phyloP scores from a whole-genome alignment of 202 grass and related monocot species.

The Schoenoplectus tabernaemontani region DNA sequence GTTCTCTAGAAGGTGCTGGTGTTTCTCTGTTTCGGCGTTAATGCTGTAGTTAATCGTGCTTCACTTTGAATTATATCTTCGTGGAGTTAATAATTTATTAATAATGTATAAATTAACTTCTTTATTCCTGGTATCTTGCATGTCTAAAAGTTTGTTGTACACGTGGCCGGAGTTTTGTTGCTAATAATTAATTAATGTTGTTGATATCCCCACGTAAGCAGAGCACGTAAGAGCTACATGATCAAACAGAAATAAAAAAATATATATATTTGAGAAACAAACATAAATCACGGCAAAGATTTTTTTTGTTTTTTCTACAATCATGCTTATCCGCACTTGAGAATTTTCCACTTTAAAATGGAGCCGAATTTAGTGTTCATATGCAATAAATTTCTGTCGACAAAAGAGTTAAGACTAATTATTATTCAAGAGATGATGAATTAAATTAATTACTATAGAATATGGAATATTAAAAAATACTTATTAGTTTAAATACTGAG shows the following conservation, averaged over 20 bases:
- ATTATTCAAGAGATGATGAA: too few relatives aligned
- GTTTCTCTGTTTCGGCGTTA: slow-evolving; percentile 6
- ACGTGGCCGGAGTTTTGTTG: neutral
- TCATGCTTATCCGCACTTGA: too few relatives aligned
- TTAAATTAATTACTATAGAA: too few relatives aligned
- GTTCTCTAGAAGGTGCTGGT: slow-evolving; percentile 1
- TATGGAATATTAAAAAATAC: too few relatives aligned
- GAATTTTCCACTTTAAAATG: too few relatives aligned
- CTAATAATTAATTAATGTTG: neutral
- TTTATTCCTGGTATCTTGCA: neutral
- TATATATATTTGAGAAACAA: neutral
- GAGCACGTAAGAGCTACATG: neutral
- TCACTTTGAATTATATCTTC: slow-evolving; percentile 18
- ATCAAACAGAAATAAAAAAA: neutral
- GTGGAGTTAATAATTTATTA: slow-evolving; percentile 14
- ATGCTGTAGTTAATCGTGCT: slow-evolving; percentile 1
- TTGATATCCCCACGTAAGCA: slow-evolving; percentile 21
- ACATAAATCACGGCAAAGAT: slow-evolving; percentile 5
- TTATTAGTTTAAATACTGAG: too few relatives aligned
- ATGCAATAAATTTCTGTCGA: too few relatives aligned
- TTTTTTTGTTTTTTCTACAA: neutral
- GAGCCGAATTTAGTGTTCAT: too few relatives aligned
- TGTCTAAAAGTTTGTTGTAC: slow-evolving; percentile 15
- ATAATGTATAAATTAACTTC: slow-evolving; percentile 1
- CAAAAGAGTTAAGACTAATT: too few relatives aligned